A percentile compares a stretch with the other conserved stretches of the same genome.
These are phyloP conservation scores for Plasmodium billcollinsi DNA, from an alignment of 169 alveolate genomes.

Conservation along the genomic window DNA sequence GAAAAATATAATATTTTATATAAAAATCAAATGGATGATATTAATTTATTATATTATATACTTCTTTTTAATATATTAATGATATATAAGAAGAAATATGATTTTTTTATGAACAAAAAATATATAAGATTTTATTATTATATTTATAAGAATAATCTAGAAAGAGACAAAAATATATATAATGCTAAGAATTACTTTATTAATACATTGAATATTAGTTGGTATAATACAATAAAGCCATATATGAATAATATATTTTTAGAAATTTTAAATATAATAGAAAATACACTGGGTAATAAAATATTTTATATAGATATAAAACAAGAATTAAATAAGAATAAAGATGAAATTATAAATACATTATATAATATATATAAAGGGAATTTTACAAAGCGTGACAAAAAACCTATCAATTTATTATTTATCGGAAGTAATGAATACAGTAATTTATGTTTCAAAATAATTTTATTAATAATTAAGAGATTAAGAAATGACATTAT, in stretches of 20 bases:
- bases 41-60: no score
- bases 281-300: slow-evolving; percentile 42
- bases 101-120: no score
- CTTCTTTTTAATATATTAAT: no score
- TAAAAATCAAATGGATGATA: no score
- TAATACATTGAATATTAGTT: neutral
- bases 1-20: no score
- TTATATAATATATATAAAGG: slow-evolving; percentile 29
- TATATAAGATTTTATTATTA: no score
- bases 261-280: slow-evolving; percentile 48
- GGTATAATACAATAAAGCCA: slow-evolving; percentile 6
- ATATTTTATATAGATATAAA: slow-evolving; percentile 46
- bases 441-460: slow-evolving; percentile 35
- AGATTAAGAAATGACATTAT: slow-evolving; percentile 37
- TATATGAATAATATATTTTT: slow-evolving; percentile 21
- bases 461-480: slow-evolving; percentile 44
- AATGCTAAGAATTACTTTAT: neutral
- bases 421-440: slow-evolving; percentile 67
- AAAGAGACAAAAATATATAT: neutral
- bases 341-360: slow-evolving; percentile 28
- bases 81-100: no score
- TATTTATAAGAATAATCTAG: no score
- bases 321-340: slow-evolving; percentile 33
- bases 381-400: neutral
- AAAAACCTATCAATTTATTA: slow-evolving; percentile 4